Conservation (phyloP, 2,329 filamentous ascomycete species). For the Tolypocladium cylindrosporum region DNA sequence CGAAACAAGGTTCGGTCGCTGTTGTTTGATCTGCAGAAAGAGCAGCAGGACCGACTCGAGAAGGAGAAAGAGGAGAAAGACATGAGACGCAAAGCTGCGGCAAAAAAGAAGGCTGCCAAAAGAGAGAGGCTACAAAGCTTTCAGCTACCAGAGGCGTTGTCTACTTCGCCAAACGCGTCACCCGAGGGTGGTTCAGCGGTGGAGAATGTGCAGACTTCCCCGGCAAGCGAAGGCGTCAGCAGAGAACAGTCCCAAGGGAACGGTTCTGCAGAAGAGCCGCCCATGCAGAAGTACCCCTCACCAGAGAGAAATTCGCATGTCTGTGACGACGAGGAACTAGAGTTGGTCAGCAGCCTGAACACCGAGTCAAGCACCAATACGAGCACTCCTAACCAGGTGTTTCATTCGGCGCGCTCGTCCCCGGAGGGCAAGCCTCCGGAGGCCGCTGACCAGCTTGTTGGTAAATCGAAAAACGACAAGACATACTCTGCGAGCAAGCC, state of each 20-base stretch:
- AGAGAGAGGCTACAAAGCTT: slow-evolving; percentile 2
- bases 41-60: slow-evolving; percentile 38
- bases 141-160: slow-evolving; percentile 1
- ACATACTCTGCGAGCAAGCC: background rate
- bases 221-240: background rate
- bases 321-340: slow-evolving; percentile 5
- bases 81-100: slow-evolving; percentile 17
- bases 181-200: background rate
- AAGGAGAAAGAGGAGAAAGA: slow-evolving; percentile 25
- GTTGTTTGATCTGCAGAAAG: slow-evolving; percentile 51
- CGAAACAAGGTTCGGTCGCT: slow-evolving; percentile 56
- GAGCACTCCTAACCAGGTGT: slow-evolving; percentile 4
- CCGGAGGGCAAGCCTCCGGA: slow-evolving; percentile 2
- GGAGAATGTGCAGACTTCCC: background rate
- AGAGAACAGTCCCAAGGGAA: background rate
- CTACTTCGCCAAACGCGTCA: background rate
- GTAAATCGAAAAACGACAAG: background rate
- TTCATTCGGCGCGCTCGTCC: slow-evolving; percentile 13
- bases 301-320: background rate
- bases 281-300: background rate
- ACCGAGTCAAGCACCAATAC: slow-evolving; percentile 10
- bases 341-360: slow-evolving; percentile 9
- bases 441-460: background rate
- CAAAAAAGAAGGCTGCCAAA: slow-evolving; percentile 9
- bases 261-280: background rate